Percentiles rank a stretch among this genome's conserved stretches.
These are phyloP conservation scores for Pyrus communis DNA, from an alignment of 306 rosid genomes.

Conservation along the genomic window DNA sequence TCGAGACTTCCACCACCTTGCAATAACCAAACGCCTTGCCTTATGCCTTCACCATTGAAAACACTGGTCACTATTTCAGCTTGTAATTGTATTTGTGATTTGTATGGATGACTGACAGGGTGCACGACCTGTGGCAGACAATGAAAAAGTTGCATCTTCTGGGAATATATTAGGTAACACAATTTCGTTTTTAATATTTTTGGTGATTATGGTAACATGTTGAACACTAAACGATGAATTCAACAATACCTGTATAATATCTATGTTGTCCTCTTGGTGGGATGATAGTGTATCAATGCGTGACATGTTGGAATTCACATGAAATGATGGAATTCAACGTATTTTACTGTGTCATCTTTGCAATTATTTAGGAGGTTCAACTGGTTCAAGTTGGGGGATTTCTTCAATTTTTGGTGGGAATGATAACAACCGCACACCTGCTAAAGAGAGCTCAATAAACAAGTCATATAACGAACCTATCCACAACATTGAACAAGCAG, in stretches of 20 bases:
- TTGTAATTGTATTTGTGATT: constrained; percentile 12
- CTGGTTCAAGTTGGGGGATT: constrained; percentile 83
- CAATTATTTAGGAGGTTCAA: constrained; percentile 42
- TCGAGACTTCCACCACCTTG: background rate
- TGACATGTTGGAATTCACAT: background rate
- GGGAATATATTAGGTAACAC: constrained; percentile 41
- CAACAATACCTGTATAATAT: background rate
- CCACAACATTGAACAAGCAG: constrained; percentile 53
- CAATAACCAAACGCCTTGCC: background rate
- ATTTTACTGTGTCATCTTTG: constrained; percentile 6
- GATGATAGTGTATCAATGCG: background rate
- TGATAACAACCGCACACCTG: constrained; percentile 52
- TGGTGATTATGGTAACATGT: background rate
- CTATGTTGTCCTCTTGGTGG: background rate
- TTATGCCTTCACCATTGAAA: background rate
- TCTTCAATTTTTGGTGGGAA: constrained; percentile 82
- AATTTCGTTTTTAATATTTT: background rate
- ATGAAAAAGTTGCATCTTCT: constrained; percentile 54
- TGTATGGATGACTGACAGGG: constrained; percentile 39
- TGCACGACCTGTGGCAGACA: constrained; percentile 55
- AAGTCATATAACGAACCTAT: constrained; percentile 53
- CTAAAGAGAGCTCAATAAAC: constrained; percentile 46
- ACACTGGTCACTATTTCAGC: background rate
- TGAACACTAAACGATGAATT: background rate
- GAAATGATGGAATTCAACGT: background rate